Conservation (phyloP, 1,284 basidiomycete species). For the Heterobasidion irregulare region DNA sequence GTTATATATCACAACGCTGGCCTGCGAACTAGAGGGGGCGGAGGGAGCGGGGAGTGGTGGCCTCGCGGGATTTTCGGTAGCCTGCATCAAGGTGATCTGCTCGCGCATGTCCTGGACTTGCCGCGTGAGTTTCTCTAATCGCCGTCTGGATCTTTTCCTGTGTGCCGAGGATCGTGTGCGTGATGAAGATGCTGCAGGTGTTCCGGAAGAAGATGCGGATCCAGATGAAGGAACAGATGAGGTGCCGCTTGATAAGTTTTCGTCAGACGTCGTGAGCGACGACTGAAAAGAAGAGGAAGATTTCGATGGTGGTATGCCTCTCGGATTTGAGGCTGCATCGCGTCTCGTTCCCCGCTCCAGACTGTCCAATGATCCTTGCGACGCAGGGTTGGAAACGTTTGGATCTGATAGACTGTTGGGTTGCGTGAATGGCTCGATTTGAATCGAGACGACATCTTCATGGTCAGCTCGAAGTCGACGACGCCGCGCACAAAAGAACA, state of each 20-base stretch:
- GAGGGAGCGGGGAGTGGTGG: not conserved
- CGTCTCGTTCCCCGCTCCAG: not conserved
- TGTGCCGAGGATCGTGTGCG: not conserved
- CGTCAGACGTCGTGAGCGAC: too few species aligned
- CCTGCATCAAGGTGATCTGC: not conserved
- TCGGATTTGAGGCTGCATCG: too few species aligned
- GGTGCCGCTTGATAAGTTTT: too few species aligned
- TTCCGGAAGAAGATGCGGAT: too few species aligned
- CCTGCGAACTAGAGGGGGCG: not conserved
- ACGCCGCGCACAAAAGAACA: not conserved
- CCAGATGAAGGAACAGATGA: too few species aligned
- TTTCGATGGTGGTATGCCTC: too few species aligned
- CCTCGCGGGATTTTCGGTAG: not conserved
- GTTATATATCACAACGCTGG: not conserved
- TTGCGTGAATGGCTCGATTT: not conserved
- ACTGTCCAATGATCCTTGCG: not conserved
- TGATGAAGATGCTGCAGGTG: not conserved
- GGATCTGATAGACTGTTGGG: not conserved
- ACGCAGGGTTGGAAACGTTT: not conserved
- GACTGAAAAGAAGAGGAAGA: too few species aligned
- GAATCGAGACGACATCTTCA: not conserved
- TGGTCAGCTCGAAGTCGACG: not conserved
- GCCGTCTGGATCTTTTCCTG: not conserved
- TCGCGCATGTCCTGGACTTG: not conserved
- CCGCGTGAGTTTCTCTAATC: not conserved